phyloP scores from a whole-genome alignment of 495 filamentous ascomycete species.

The Penicillium taxi region DNA sequence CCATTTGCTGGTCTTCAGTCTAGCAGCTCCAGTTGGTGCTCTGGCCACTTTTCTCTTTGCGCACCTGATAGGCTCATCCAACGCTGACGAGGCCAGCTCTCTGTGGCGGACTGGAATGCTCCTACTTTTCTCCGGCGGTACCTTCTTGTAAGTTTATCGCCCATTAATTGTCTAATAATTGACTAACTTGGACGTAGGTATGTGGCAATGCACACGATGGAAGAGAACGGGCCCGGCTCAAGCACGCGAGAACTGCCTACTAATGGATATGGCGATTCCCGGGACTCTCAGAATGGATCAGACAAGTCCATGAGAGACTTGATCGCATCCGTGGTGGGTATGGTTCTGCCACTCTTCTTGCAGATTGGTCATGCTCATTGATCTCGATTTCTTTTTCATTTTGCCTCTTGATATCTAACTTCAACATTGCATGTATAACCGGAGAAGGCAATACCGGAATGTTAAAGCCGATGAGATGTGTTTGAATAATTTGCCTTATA shows the following conservation, averaged over 20 bases:
- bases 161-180: neutral
- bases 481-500: neutral
- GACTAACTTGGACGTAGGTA: slow-evolving; percentile 51
- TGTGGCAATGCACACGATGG: slow-evolving; percentile 98
- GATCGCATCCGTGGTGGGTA: slow-evolving; percentile 72
- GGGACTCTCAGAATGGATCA: slow-evolving; percentile 31
- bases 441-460: neutral
- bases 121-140: slow-evolving; percentile 85
- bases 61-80: slow-evolving; percentile 52
- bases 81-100: slow-evolving; percentile 41
- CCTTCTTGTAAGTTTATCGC: slow-evolving; percentile 68
- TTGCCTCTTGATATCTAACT: neutral
- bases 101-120: slow-evolving; percentile 90
- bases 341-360: slow-evolving; percentile 81
- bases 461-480: neutral
- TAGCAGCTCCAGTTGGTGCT: slow-evolving; percentile 84
- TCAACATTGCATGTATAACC: neutral
- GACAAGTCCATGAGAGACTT: slow-evolving; percentile 48
- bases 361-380: slow-evolving; percentile 86
- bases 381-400: slow-evolving; percentile 13
- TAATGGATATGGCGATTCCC: slow-evolving; percentile 61
- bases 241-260: slow-evolving; percentile 42
- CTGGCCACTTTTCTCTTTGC: slow-evolving; percentile 74
- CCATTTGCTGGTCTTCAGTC: slow-evolving; percentile 82
- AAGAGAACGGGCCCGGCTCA: slow-evolving; percentile 55